Conservation (phyloP, 768 basidiomycete species). For the Pholiota molesta region DNA sequence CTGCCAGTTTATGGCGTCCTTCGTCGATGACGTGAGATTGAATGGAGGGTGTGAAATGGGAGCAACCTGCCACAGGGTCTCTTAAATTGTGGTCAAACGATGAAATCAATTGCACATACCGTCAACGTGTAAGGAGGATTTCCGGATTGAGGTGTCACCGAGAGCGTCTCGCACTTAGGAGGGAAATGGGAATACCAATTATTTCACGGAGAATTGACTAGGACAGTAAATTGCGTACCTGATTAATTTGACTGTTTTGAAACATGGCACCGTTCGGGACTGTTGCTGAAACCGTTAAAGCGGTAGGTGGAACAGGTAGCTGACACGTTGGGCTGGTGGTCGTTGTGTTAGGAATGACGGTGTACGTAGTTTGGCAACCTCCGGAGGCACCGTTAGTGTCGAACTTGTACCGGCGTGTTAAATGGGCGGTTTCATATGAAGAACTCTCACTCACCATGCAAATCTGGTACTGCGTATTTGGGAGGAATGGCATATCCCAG, state of each 20-base stretch:
- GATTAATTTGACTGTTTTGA: slow-evolving; percentile 47
- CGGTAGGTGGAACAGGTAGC: slow-evolving; percentile 40
- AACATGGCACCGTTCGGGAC: slow-evolving; percentile 43
- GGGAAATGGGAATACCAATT: background rate
- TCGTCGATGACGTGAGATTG: slow-evolving; percentile 47
- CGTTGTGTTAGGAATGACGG: slow-evolving; percentile 45
- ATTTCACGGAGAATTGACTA: background rate
- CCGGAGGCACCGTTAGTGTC: slow-evolving; percentile 49
- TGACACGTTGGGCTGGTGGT: slow-evolving; percentile 37
- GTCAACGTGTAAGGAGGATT: slow-evolving; percentile 52
- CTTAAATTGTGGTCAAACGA: background rate
- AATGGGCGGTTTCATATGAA: background rate
- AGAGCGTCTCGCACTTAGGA: slow-evolving; percentile 49
- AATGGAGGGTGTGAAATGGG: slow-evolving; percentile 54
- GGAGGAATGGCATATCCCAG: slow-evolving; percentile 52
- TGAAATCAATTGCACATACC: slow-evolving; percentile 24
- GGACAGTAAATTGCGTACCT: slow-evolving; percentile 31
- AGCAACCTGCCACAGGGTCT: slow-evolving; percentile 38
- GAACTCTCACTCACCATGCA: slow-evolving; percentile 46
- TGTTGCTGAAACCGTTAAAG: slow-evolving; percentile 36
- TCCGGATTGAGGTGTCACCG: slow-evolving; percentile 44
- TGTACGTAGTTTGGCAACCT: slow-evolving; percentile 55
- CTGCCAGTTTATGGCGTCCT: slow-evolving; percentile 40
- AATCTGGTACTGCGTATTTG: slow-evolving; percentile 57
- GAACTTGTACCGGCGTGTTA: slow-evolving; percentile 32